phyloP scores from a whole-genome alignment of 2,329 filamentous ascomycete species.

The Kalmusia sp. region DNA sequence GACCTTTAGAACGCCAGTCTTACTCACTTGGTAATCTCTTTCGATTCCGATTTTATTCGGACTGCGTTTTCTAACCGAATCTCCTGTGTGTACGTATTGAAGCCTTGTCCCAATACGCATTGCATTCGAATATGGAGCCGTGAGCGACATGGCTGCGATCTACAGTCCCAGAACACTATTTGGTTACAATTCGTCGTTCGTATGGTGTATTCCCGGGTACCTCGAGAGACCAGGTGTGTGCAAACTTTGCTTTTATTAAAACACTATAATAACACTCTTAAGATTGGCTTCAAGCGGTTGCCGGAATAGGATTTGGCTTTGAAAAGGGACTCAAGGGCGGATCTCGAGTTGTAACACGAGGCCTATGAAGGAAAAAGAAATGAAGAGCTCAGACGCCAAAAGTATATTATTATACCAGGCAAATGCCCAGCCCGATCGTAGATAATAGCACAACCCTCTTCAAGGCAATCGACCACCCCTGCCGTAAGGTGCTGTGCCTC shows the following conservation, averaged over 20 bases:
- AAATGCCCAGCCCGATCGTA: background rate
- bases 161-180: too few species aligned
- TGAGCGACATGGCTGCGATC: constrained; percentile 33
- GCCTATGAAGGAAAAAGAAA: background rate
- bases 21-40: too few species aligned
- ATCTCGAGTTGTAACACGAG: background rate
- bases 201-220: too few species aligned
- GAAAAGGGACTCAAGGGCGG: too few species aligned
- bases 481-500: background rate
- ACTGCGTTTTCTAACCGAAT: constrained; percentile 49
- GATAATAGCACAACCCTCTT: background rate
- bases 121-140: constrained; percentile 46
- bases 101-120: constrained; percentile 48
- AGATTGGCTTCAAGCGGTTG: too few species aligned
- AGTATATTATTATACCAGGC: background rate
- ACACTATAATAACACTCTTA: too few species aligned
- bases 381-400: background rate
- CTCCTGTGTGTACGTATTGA: constrained; percentile 52
- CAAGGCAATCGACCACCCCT: background rate
- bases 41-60: constrained; percentile 23
- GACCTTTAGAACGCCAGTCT: too few species aligned
- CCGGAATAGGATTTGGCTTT: too few species aligned
- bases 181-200: too few species aligned
- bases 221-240: too few species aligned
- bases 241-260: too few species aligned